phyloP scores from a whole-genome alignment of 2,329 filamentous ascomycete species.

The Chaetothyriales sp. region DNA sequence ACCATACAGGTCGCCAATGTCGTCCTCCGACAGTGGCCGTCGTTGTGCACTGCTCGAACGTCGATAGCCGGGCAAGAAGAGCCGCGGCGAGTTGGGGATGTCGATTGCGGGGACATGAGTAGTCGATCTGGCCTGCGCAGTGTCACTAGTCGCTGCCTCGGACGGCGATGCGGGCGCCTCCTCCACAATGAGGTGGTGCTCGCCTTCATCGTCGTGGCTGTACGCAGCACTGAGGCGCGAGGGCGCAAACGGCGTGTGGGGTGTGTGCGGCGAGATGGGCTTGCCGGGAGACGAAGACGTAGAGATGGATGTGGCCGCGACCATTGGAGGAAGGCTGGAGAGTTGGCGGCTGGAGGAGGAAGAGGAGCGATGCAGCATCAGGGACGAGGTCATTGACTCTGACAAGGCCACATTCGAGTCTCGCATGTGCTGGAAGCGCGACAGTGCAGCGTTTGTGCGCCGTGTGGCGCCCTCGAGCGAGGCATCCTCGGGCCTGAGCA shows the following conservation, averaged over 20 bases:
- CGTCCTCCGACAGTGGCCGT: slow-evolving; percentile 22
- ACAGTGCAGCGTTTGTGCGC: slow-evolving; percentile 64
- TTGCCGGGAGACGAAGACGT: slow-evolving; percentile 82
- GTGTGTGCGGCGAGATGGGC: slow-evolving; percentile 75
- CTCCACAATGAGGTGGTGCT: slow-evolving; percentile 19
- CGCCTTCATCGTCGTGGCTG: slow-evolving; percentile 27
- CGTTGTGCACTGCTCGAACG: slow-evolving; percentile 34
- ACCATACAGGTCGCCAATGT: slow-evolving; percentile 33
- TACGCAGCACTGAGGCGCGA: slow-evolving; percentile 82
- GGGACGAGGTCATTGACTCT: slow-evolving; percentile 84
- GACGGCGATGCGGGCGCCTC: slow-evolving; percentile 20
- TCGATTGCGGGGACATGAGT: slow-evolving; percentile 33
- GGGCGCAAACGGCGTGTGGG: slow-evolving; percentile 84
- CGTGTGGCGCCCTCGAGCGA: slow-evolving; percentile 56
- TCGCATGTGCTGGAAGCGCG: slow-evolving; percentile 74
- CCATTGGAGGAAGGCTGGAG: slow-evolving; percentile 47
- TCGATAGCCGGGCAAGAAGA: slow-evolving; percentile 28
- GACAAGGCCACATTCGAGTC: slow-evolving; percentile 81
- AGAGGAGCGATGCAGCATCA: slow-evolving; percentile 70
- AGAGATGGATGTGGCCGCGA: slow-evolving; percentile 57
- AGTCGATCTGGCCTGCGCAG: slow-evolving; percentile 21
- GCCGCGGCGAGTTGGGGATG: slow-evolving; percentile 35
- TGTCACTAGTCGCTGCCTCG: slow-evolving; percentile 26
- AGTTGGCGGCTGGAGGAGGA: slow-evolving; percentile 65
- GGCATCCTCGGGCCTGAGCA: slow-evolving; percentile 51